Percentiles rank a stretch among this genome's conserved stretches.
Evolutionary conservation across 371 early-diverging fungal species (phyloP).

Genomic region (Mucor velutinosus): DNA sequence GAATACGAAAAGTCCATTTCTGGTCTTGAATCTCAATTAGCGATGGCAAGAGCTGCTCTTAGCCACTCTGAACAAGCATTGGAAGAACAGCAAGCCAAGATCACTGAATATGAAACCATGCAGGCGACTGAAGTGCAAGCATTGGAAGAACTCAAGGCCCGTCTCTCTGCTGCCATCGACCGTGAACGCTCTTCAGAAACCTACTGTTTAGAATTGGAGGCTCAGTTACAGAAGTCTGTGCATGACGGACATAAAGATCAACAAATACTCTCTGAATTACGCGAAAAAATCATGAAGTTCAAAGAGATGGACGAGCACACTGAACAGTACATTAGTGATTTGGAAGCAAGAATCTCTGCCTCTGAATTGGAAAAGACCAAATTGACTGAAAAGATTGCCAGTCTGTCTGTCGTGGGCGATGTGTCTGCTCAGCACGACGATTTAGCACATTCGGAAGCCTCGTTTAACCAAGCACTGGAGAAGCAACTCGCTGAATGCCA

Average conservation of each 20-base stretch:
- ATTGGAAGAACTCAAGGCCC: conserved; percentile 28
- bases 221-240: conserved; percentile 14
- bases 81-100: conserved; percentile 50
- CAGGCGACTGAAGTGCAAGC: conserved; percentile 20
- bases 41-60: conserved; percentile 56
- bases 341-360: conserved; percentile 36
- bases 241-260: conserved; percentile 21
- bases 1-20: conserved; percentile 68
- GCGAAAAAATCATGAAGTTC: conserved; percentile 40
- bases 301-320: conserved; percentile 46
- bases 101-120: conserved; percentile 30
- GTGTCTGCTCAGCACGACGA: neutral
- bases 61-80: conserved; percentile 50
- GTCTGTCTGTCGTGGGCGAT: neutral
- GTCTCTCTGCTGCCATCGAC: conserved; percentile 24
- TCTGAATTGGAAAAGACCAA: conserved; percentile 14
- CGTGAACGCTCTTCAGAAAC: conserved; percentile 28
- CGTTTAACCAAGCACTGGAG: neutral
- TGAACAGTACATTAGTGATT: conserved; percentile 49
- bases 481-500: conserved; percentile 19
- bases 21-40: conserved; percentile 59
- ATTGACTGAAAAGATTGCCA: conserved; percentile 8
- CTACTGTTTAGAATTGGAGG: conserved; percentile 17
- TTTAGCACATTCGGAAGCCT: neutral
- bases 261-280: conserved; percentile 34